phyloP scores from a whole-genome alignment of 2,329 filamentous ascomycete genomes.

The Alternaria dauci region DNA sequence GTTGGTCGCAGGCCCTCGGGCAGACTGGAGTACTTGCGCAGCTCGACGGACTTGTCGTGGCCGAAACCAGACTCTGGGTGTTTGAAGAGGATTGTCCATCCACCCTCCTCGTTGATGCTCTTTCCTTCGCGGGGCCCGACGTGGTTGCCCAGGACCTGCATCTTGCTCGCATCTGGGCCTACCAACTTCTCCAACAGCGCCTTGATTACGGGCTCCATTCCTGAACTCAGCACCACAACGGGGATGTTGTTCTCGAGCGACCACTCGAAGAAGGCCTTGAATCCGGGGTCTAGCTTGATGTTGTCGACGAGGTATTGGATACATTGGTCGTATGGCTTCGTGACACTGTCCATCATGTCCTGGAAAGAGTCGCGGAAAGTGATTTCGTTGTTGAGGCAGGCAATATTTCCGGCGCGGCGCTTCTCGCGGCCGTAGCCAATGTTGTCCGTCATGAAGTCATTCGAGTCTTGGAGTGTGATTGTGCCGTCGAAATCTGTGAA shows the following conservation, averaged over 20 bases:
- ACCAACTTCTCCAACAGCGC: constrained; percentile 82
- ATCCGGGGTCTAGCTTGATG: constrained; percentile 88
- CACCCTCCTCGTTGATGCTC: constrained; percentile 81
- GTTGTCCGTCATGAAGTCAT: constrained; percentile 83
- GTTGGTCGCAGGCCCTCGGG: constrained; percentile 74
- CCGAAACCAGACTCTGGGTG: constrained; percentile 85
- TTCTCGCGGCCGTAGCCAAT: constrained; percentile 80
- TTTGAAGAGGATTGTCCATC: constrained; percentile 89
- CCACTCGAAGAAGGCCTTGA: constrained; percentile 89
- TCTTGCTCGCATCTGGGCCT: constrained; percentile 77
- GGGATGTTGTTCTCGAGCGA: constrained; percentile 82
- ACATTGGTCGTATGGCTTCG: constrained; percentile 81
- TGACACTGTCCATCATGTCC: constrained; percentile 90
- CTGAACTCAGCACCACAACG: constrained; percentile 88
- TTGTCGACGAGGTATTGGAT: constrained; percentile 79
- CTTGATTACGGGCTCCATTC: constrained; percentile 91
- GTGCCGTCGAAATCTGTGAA: constrained; percentile 99
- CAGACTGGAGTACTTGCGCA: constrained; percentile 83
- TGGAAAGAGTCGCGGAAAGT: constrained; percentile 85
- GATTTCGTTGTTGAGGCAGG: constrained; percentile 74
- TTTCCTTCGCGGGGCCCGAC: constrained; percentile 73
- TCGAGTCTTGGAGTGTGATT: constrained; percentile 79
- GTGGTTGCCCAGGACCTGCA: constrained; percentile 91
- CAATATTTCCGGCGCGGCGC: constrained; percentile 76
- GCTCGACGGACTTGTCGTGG: constrained; percentile 95